Evolutionary conservation across 2,329 filamentous ascomycete genomes (phyloP).

Genomic region (Xylogone sp.): DNA sequence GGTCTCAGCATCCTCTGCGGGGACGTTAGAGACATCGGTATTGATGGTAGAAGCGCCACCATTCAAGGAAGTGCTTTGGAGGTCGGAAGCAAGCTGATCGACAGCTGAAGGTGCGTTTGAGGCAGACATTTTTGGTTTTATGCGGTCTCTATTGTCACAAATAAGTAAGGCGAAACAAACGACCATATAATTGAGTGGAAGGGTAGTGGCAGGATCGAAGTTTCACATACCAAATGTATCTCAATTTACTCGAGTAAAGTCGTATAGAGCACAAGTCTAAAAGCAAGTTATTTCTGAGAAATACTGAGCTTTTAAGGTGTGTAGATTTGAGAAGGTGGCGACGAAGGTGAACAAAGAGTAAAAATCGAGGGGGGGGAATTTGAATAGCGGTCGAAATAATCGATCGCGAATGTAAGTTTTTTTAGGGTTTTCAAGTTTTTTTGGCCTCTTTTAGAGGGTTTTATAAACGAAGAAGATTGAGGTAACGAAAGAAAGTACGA

Average conservation of each 20-base stretch:
- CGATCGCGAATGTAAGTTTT: slow-evolving; percentile 25
- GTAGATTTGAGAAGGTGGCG: neutral
- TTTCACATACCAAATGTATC: neutral
- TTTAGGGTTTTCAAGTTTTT: slow-evolving; percentile 34
- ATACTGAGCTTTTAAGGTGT: slow-evolving; percentile 4
- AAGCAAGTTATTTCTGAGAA: neutral
- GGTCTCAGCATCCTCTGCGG: slow-evolving; percentile 56
- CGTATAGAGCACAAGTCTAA: neutral
- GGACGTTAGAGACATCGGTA: slow-evolving; percentile 61
- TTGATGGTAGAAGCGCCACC: slow-evolving; percentile 67
- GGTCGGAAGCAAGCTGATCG: slow-evolving; percentile 79
- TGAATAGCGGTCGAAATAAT: slow-evolving; percentile 17
- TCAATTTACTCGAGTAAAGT: neutral
- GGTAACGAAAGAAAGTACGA: slow-evolving; percentile 32
- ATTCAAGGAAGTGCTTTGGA: slow-evolving; percentile 67
- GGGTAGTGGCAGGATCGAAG: neutral
- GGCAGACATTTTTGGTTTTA: slow-evolving; percentile 54
- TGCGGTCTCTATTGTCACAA: slow-evolving; percentile 12
- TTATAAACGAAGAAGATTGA: slow-evolving; percentile 28
- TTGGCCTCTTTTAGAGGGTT: slow-evolving; percentile 27
- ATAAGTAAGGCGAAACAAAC: slow-evolving; percentile 9
- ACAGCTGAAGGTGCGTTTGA: slow-evolving; percentile 57
- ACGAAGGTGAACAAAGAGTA: neutral
- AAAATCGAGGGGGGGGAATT: neutral
- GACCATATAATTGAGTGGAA: neutral